A percentile compares a stretch with the other conserved stretches of the same genome.
phyloP scores from a whole-genome alignment of 2,329 filamentous ascomycete species.

The Xylariaceae sp. region DNA sequence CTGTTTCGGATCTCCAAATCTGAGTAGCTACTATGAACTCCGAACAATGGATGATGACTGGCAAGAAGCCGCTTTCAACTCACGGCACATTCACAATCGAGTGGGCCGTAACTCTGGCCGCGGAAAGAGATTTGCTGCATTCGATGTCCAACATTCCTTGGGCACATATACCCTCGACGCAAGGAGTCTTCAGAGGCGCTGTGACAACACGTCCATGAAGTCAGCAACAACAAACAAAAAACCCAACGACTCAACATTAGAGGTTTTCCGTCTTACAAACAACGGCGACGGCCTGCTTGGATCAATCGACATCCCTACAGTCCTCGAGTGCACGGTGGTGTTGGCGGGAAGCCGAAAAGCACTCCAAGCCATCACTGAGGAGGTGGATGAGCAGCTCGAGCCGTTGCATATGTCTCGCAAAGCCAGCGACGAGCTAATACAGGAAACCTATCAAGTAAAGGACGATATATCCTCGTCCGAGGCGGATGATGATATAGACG shows the following conservation, averaged over 20 bases:
- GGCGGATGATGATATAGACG: constrained; percentile 2
- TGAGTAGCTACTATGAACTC: too few species aligned
- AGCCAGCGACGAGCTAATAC: background rate
- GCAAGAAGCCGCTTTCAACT: constrained; percentile 22
- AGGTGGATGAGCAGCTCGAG: constrained; percentile 3
- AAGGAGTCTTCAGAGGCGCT: background rate
- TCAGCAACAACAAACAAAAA: background rate
- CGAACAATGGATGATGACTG: constrained; percentile 16
- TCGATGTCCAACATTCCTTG: constrained; percentile 19
- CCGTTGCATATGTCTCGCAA: background rate
- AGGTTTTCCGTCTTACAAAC: constrained; percentile 20
- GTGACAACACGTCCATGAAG: background rate
- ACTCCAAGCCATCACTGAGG: constrained; percentile 9
- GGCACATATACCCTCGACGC: constrained; percentile 18
- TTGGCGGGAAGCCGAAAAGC: constrained; percentile 20
- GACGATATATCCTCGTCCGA: background rate
- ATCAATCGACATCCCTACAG: constrained; percentile 5
- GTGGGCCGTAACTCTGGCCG: constrained; percentile 8
- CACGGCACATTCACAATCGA: constrained; percentile 25
- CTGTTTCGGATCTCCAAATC: too few species aligned
- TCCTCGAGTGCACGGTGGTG: constrained; percentile 15
- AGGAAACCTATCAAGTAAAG: background rate
- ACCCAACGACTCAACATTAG: constrained; percentile 5
- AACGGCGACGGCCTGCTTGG: constrained; percentile 20
- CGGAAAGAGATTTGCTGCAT: constrained; percentile 8